Evolutionary conservation across 441 rosid species (phyloP), one percentile per base, ranked within the genome.

Genomic region (Codiaeum variegatum): DNA sequence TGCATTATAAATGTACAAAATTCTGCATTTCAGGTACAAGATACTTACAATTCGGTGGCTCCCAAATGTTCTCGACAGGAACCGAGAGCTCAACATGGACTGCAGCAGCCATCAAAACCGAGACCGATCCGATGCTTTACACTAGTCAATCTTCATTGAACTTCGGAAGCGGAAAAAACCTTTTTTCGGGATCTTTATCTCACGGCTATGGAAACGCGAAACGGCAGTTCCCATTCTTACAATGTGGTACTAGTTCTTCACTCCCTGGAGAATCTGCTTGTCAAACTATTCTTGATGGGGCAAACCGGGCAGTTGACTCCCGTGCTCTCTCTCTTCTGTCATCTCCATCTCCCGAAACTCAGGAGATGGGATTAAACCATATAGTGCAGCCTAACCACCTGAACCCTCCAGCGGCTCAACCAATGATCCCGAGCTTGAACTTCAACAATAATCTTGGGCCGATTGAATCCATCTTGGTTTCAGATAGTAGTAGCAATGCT

Each of bases 291-390:
- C 69, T 78, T 1, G 66, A 74, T 49, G 81, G 79, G 21, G 66
- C 76, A 70, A 71, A 67, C 74, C 80, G 69, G 69, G 79, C 58
- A 42, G 29, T 79, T n/a, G 56, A 79, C 68, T 73, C 85, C 66
- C 66, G 88, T 86, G 96, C 90, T 90, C 92, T 83, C 93, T 88
- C 93, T 90, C 96, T 90, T 90, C 96, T 90, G 96, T 90, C 96
- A 90, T 83, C 88, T 49, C 89, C 81, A 31, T 81, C 80, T 29
- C 60, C 86, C 23, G 78, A 78, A 66, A 80, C 82, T 67, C 74
- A 70, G 62, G 87, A 75, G 62, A 73, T 82, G 58, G 83, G 83
- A 71, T 70, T 81, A 73, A 76, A 74, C 85, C 78, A 76, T 77
- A 74, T 80, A 69, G 81, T 67, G 76, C 87, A 83, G 40, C 77